Evolutionary conservation across 139 green algal species (phyloP).

Genomic region (Volvox africanus): DNA sequence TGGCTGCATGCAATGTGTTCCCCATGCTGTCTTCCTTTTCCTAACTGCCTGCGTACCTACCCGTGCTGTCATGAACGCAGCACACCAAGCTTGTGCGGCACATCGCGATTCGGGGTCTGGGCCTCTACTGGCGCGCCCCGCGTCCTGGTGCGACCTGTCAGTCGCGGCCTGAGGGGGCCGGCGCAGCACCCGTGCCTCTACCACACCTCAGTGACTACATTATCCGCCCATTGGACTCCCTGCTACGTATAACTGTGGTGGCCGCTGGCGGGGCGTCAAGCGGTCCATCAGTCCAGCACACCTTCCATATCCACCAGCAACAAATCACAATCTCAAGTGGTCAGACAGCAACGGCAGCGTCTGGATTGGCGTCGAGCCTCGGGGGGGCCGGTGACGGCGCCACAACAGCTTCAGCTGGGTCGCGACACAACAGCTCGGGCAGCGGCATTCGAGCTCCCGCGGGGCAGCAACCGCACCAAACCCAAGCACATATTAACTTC

Average conservation of each 20-base stretch:
- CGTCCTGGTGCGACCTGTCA: not conserved
- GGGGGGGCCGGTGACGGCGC: not conserved
- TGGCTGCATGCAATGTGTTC: too few species aligned
- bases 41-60: too few species aligned
- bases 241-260: conserved; percentile 46
- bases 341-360: not conserved
- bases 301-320: not conserved
- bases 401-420: not conserved
- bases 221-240: conserved; percentile 41
- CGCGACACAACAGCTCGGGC: not conserved
- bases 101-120: conserved; percentile 44
- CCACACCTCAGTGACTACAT: conserved; percentile 43
- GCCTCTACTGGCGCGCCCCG: conserved; percentile 53
- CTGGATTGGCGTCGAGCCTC: too few species aligned
- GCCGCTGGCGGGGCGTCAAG: too few species aligned
- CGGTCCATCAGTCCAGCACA: not conserved
- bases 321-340: not conserved
- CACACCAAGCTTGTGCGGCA: conserved; percentile 38
- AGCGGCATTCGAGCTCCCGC: not conserved
- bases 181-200: not conserved
- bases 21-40: too few species aligned
- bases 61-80: not conserved
- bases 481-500: not conserved
- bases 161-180: not conserved
- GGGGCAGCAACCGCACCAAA: not conserved